Base-by-base conservation (phyloP, 805 yeast genomes). In the Ogataea neopini region DNA sequence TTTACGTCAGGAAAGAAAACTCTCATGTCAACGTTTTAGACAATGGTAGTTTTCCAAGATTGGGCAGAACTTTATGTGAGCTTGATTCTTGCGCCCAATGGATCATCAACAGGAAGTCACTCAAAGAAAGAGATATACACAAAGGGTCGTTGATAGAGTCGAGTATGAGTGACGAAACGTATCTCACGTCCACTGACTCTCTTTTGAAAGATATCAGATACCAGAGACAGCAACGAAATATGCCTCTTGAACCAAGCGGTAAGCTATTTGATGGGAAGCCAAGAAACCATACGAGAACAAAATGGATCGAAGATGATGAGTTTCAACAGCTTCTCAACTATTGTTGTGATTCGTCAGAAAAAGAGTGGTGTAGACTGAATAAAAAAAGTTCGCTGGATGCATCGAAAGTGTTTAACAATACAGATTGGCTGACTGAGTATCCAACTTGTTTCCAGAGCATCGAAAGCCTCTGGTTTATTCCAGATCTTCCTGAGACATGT, bases 21-120 rank as follows among this genome's bases (percentile, higher is more conserved):
- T 42, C 39, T 8, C 41, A 28, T 15, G 8, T 56, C 14, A 64
- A 63, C 39, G 65, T 76, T 0, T 51, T 76, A 3, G 52, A 60
- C 9, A 20, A 54, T 2, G 60, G 51, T 0, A 48, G 40, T 3
- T 74, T 68, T 48, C 75, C 77, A 1, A 67, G 95, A 48, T 77
- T 81, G 44, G 86, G 90, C 0, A 71, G 79, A 49, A 73, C 84
- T 4, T 67, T 83, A 8, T 60, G 89, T 4, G 98, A 92, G 61
- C 59, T 90, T 11, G 97, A 92, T 62, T 67, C 84, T 1, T 56
- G 72, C 5, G 83, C 89, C 0, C 73, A 69, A n/a, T 68, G 75
- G 62, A 84, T 92, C 10, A 26, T 67, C 7, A 90, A 91, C 60
- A 66, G 90, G 19, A 44, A 57, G 1, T 67, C 67, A 0, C 39